A percentile compares a stretch with the other conserved stretches of the same genome.
Evolutionary conservation across 2,329 filamentous ascomycete species (phyloP).

Genomic region (Mariannaea elegans): DNA sequence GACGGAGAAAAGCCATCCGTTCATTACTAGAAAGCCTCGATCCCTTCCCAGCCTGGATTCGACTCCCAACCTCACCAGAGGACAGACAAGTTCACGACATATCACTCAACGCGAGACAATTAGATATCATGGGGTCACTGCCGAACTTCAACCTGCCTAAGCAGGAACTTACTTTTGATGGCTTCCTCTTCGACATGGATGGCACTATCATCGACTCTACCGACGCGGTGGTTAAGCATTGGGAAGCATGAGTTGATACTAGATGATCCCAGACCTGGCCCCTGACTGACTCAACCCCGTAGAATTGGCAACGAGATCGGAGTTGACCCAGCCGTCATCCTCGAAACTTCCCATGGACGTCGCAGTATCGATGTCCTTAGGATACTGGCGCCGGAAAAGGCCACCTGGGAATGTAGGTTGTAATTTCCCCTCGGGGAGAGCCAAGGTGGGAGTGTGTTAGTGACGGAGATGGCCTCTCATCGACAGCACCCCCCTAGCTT

Average conservation of each 20-base stretch:
- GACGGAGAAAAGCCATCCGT: neutral
- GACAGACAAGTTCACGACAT: too few relatives aligned
- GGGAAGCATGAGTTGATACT: slow-evolving; percentile 67
- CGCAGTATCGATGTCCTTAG: slow-evolving; percentile 87
- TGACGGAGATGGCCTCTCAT: slow-evolving; percentile 9
- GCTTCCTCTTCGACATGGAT: slow-evolving; percentile 79
- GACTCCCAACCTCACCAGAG: neutral
- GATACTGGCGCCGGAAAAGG: slow-evolving; percentile 82
- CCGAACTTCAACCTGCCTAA: slow-evolving; percentile 54
- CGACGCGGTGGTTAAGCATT: slow-evolving; percentile 79
- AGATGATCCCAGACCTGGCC: neutral
- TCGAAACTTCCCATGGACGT: slow-evolving; percentile 90
- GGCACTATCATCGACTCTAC: slow-evolving; percentile 87
- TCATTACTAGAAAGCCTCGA: neutral
- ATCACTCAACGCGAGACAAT: too few relatives aligned
- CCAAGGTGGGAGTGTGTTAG: neutral
- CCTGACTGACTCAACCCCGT: slow-evolving; percentile 4
- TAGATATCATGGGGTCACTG: slow-evolving; percentile 45
- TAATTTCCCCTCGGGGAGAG: neutral
- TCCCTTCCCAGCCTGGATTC: too few relatives aligned
- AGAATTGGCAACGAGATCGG: slow-evolving; percentile 86
- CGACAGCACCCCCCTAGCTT: neutral
- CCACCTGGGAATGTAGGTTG: slow-evolving; percentile 89
- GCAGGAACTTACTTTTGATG: slow-evolving; percentile 59
- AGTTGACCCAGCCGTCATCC: slow-evolving; percentile 83